Evolutionary conservation across 768 basidiomycete genomes (phyloP).

Genomic region (Boletus subcaerulescens): DNA sequence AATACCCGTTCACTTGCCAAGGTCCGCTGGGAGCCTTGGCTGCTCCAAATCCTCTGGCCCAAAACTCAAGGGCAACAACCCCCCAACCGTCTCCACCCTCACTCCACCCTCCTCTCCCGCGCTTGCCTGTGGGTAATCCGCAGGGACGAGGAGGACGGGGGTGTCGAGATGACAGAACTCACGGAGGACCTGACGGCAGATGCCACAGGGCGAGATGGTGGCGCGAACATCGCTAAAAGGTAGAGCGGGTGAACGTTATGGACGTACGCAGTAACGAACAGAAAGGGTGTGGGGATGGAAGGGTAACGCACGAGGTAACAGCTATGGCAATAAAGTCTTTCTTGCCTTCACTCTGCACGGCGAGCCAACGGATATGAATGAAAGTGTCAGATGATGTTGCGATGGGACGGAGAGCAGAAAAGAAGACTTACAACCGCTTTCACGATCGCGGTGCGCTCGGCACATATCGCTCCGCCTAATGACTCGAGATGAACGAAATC

Average conservation of each 20-base stretch:
- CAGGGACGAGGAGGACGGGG: slow-evolving; percentile 70
- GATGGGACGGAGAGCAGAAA: neutral
- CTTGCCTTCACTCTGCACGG: slow-evolving; percentile 71
- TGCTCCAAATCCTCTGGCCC: slow-evolving; percentile 78
- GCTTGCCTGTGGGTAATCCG: slow-evolving; percentile 44
- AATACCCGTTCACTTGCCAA: neutral
- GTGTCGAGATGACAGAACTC: slow-evolving; percentile 79
- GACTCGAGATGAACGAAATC: neutral
- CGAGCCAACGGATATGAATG: too few relatives aligned
- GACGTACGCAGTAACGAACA: neutral
- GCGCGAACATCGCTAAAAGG: slow-evolving; percentile 20
- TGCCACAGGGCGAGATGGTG: slow-evolving; percentile 83
- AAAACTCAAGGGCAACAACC: slow-evolving; percentile 82
- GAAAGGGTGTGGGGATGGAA: too few relatives aligned
- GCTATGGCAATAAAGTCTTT: slow-evolving; percentile 72
- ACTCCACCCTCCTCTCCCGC: slow-evolving; percentile 38
- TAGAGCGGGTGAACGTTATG: neutral
- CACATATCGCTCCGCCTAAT: slow-evolving; percentile 81
- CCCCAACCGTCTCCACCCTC: slow-evolving; percentile 65
- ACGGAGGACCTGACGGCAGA: slow-evolving; percentile 88
- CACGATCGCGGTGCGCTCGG: slow-evolving; percentile 92
- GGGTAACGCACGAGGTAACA: slow-evolving; percentile 62
- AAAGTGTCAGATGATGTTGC: neutral
- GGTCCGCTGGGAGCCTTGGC: slow-evolving; percentile 29
- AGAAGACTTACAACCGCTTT: slow-evolving; percentile 74